Percentiles rank a stretch among this genome's conserved stretches.
These are phyloP conservation scores for Verticillium dahliae DNA, from an alignment of 2,329 filamentous ascomycete species.

Conservation along the genomic window DNA sequence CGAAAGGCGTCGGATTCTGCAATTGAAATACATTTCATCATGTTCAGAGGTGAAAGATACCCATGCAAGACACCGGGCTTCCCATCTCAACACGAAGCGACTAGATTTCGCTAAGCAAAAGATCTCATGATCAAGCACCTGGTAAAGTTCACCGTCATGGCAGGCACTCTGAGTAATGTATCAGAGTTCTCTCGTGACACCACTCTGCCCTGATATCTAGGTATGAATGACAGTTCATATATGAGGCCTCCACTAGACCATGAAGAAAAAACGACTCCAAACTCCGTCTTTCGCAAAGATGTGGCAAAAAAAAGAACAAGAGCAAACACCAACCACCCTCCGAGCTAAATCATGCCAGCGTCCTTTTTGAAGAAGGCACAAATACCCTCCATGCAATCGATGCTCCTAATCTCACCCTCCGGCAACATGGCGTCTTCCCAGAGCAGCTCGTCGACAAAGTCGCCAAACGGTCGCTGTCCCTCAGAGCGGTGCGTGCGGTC, in stretches of 20 bases:
- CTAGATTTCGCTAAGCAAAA: too few relatives aligned
- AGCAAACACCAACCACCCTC: neutral
- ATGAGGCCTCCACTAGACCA: neutral
- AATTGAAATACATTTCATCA: too few relatives aligned
- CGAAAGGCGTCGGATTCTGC: too few relatives aligned
- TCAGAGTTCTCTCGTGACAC: neutral
- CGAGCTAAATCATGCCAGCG: neutral
- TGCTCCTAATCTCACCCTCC: slow-evolving; percentile 16
- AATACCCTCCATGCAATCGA: slow-evolving; percentile 22
- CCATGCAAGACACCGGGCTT: too few relatives aligned
- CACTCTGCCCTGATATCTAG: neutral
- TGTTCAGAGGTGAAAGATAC: too few relatives aligned
- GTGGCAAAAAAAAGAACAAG: neutral
- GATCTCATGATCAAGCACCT: too few relatives aligned
- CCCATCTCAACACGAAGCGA: too few relatives aligned
- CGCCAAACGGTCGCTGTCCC: slow-evolving; percentile 17
- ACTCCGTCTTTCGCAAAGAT: neutral
- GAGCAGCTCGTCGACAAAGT: slow-evolving; percentile 18
- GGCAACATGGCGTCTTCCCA: slow-evolving; percentile 13
- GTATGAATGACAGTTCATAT: neutral
- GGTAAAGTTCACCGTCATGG: too few relatives aligned
- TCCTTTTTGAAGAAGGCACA: slow-evolving; percentile 20
- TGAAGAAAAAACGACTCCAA: neutral
- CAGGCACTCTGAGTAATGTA: too few relatives aligned
- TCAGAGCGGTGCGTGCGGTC: slow-evolving; percentile 14